Conservation (phyloP, 2,329 filamentous ascomycete genomes). For the Penicillium fuscoglaucum region DNA sequence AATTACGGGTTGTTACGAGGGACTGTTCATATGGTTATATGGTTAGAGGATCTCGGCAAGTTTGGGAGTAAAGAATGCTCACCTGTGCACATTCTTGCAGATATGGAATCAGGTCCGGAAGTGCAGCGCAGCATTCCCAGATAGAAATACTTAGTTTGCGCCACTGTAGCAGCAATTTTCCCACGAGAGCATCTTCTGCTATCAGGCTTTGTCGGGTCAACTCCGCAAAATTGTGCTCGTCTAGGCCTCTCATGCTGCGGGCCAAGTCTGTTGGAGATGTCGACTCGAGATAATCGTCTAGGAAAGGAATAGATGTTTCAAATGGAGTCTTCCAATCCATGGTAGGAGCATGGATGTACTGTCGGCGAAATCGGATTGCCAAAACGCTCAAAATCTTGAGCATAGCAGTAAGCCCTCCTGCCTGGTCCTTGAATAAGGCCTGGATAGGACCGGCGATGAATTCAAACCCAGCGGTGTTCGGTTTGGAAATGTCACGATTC, state of each 20-base stretch:
- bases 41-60: conserved; percentile 6
- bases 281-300: conserved; percentile 38
- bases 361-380: conserved; percentile 36
- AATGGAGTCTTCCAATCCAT: conserved; percentile 41
- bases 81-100: conserved; percentile 41
- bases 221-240: conserved; percentile 33
- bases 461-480: conserved; percentile 27
- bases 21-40: conserved; percentile 21
- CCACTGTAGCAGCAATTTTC: conserved; percentile 33
- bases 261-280: conserved; percentile 37
- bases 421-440: conserved; percentile 35
- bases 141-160: conserved; percentile 33
- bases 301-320: conserved; percentile 32
- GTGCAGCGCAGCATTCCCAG: conserved; percentile 42
- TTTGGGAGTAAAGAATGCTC: conserved; percentile 14
- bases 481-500: conserved; percentile 14
- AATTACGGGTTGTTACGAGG: conserved; percentile 34
- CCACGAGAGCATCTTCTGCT: conserved; percentile 24
- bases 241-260: conserved; percentile 31
- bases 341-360: conserved; percentile 35
- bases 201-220: conserved; percentile 30
- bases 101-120: conserved; percentile 35
- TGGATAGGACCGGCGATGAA: conserved; percentile 44
- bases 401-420: conserved; percentile 33
- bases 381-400: conserved; percentile 41